phyloP scores from a whole-genome alignment of 1,284 basidiomycete genomes.

The Hortiboletus rubellus region DNA sequence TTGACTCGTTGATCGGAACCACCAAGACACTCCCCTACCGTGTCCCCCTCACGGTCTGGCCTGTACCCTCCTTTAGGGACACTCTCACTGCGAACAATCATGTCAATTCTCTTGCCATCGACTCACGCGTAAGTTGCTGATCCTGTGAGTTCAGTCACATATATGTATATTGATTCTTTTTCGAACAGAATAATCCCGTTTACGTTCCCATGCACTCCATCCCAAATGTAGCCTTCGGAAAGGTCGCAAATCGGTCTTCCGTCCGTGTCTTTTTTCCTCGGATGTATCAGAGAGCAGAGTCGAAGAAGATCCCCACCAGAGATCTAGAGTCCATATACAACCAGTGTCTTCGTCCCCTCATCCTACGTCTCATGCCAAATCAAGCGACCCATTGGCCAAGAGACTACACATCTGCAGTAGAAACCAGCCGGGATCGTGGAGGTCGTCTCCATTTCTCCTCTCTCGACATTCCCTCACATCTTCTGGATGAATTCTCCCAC shows the following conservation, averaged over 20 bases:
- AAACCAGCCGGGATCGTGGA: neutral
- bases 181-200: too few species aligned
- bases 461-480: neutral
- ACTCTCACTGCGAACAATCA: neutral
- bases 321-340: constrained; percentile 7
- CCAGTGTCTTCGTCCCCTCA: neutral
- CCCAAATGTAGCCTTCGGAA: too few species aligned
- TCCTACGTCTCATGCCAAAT: neutral
- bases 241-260: constrained; percentile 1
- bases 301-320: neutral
- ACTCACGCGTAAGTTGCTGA: neutral
- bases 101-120: neutral
- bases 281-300: too few species aligned
- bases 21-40: constrained; percentile 2
- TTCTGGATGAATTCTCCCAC: neutral
- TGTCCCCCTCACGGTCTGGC: constrained; percentile 7
- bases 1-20: constrained; percentile 12
- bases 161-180: too few species aligned
- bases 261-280: constrained; percentile 13
- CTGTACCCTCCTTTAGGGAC: constrained; percentile 9
- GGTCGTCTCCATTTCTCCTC: neutral
- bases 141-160: too few species aligned
- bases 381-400: constrained; percentile 13
- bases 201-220: too few species aligned
- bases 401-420: neutral